Percentiles rank a stretch among this genome's conserved stretches.
Conservation (phyloP, 129 eudicot genomes). For the Saposhnikovia divaricata region DNA sequence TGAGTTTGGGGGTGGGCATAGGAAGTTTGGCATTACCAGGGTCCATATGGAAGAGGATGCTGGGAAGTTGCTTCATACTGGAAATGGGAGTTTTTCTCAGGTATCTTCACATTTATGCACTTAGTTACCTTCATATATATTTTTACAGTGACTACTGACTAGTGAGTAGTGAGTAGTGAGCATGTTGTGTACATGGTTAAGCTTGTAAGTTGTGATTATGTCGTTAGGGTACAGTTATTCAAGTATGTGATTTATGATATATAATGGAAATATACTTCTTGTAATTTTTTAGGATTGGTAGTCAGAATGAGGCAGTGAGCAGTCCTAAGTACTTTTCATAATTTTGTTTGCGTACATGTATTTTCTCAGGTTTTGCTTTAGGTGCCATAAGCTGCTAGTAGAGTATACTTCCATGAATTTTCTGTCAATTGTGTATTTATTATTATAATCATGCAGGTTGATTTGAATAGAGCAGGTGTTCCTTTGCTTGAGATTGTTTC, state of each 20-base stretch:
- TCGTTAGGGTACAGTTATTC: neutral
- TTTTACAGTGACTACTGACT: neutral
- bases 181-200: neutral
- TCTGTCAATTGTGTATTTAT: neutral
- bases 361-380: neutral
- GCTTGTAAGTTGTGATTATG: neutral
- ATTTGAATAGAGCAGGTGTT: slow-evolving; percentile 94
- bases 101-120: slow-evolving; percentile 16
- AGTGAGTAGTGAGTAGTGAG: neutral
- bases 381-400: neutral
- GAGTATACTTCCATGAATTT: neutral
- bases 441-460: slow-evolving; percentile 47
- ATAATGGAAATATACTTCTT: neutral
- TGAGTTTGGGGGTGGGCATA: slow-evolving; percentile 95
- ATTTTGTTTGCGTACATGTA: neutral
- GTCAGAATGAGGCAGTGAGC: neutral
- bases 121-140: neutral
- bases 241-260: neutral
- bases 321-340: neutral
- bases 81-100: slow-evolving; percentile 67
- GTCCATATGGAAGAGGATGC: slow-evolving; percentile 99
- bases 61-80: slow-evolving; percentile 88
- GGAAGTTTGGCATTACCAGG: slow-evolving; percentile 83
- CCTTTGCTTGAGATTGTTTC: slow-evolving; percentile 97
- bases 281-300: neutral